Conservation (phyloP, 2,329 filamentous ascomycete species). For the Phialophora verrucosa region DNA sequence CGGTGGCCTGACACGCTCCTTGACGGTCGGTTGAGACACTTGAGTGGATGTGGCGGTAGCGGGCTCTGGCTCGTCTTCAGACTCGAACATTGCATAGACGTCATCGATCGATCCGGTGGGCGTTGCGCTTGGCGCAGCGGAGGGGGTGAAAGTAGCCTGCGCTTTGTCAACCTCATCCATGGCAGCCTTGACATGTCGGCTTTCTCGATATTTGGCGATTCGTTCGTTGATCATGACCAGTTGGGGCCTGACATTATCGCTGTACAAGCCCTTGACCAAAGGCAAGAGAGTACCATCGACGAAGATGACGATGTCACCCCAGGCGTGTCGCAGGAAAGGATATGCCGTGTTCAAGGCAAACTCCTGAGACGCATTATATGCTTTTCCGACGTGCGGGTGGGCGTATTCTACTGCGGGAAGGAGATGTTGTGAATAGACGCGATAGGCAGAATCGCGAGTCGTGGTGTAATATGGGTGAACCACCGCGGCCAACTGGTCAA, state of each 20-base stretch:
- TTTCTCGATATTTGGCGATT: constrained; percentile 68
- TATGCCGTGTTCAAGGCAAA: constrained; percentile 73
- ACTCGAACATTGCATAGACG: constrained; percentile 35
- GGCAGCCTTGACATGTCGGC: constrained; percentile 66
- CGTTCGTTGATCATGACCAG: constrained; percentile 89
- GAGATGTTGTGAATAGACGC: constrained; percentile 74
- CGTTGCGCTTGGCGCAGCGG: constrained; percentile 25
- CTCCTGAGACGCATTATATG: constrained; percentile 69
- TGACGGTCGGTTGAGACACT: constrained; percentile 38
- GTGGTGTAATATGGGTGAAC: constrained; percentile 75
- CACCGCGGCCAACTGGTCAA: constrained; percentile 64
- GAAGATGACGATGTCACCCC: constrained; percentile 72
- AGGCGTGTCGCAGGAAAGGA: constrained; percentile 73
- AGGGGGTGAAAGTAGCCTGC: constrained; percentile 38
- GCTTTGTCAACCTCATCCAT: constrained; percentile 61
- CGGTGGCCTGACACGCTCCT: constrained; percentile 19
- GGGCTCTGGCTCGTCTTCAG: constrained; percentile 32
- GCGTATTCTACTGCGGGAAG: constrained; percentile 77
- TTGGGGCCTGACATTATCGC: constrained; percentile 93
- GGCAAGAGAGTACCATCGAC: constrained; percentile 81
- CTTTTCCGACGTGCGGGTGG: constrained; percentile 73
- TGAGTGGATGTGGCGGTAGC: constrained; percentile 39
- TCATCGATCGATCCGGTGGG: constrained; percentile 23
- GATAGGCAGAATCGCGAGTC: constrained; percentile 65
- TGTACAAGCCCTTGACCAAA: constrained; percentile 77